These are phyloP conservation scores for Citrullus mucosospermus DNA, from an alignment of 306 rosid species.

Conservation along the genomic window DNA sequence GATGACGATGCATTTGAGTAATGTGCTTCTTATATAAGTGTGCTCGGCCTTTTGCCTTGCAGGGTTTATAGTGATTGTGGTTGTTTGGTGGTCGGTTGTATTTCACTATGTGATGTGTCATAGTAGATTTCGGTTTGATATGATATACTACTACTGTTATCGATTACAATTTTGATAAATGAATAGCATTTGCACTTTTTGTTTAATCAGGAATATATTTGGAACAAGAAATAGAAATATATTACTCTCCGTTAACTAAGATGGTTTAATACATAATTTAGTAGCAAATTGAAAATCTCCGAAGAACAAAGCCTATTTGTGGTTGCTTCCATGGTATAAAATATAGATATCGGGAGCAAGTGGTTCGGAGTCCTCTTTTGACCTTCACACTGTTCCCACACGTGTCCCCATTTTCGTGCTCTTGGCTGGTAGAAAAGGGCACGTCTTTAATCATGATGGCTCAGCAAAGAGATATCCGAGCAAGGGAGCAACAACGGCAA, in stretches of 20 bases:
- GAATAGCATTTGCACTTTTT: neutral
- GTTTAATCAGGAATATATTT: too few relatives aligned
- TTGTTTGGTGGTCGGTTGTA: neutral
- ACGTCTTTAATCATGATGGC: slow-evolving; percentile 12
- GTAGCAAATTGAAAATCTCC: neutral
- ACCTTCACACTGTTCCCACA: too few relatives aligned
- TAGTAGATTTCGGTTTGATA: neutral
- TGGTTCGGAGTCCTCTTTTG: too few relatives aligned
- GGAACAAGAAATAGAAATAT: neutral
- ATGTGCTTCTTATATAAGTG: neutral
- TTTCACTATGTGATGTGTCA: neutral
- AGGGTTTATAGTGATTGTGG: neutral
- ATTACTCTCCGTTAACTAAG: neutral
- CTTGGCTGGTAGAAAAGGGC: neutral
- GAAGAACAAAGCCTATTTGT: too few relatives aligned
- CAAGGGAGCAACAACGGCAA: slow-evolving; percentile 75
- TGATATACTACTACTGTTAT: neutral
- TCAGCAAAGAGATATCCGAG: slow-evolving; percentile 57
- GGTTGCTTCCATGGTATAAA: too few relatives aligned
- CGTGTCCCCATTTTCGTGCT: neutral
- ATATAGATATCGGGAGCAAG: too few relatives aligned
- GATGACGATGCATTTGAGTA: slow-evolving; percentile 64
- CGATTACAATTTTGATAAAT: neutral
- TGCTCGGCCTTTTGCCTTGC: neutral
- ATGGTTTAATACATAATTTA: neutral